Conservation (phyloP, 306 rosid genomes). For the Aeschynomene evenia region DNA sequence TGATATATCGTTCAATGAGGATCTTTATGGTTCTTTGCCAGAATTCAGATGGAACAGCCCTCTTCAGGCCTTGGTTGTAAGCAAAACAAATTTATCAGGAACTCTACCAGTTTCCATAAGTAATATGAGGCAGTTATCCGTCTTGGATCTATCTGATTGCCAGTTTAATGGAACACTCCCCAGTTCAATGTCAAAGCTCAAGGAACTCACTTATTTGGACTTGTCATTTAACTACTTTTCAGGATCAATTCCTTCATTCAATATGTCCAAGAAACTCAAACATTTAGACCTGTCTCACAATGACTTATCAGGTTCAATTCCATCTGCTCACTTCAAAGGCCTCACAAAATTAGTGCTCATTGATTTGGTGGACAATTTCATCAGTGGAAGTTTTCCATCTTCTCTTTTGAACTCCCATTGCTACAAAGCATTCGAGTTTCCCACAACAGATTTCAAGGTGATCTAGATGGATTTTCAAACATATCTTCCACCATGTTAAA, state of each 20-base stretch:
- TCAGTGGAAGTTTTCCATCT: no score
- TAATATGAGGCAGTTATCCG: slow-evolving; percentile 17
- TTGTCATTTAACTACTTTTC: slow-evolving; percentile 24
- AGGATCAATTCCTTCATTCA: slow-evolving; percentile 27
- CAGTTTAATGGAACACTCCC: slow-evolving; percentile 24
- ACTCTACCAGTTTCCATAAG: neutral
- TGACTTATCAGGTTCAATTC: neutral
- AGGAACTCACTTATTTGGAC: neutral
- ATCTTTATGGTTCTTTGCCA: slow-evolving; percentile 27
- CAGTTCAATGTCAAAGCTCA: slow-evolving; percentile 19
- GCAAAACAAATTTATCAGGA: slow-evolving; percentile 21
- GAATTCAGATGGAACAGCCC: neutral
- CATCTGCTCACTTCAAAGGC: slow-evolving; percentile 1
- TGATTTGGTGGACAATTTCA: no score
- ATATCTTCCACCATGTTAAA: no score
- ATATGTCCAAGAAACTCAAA: neutral
- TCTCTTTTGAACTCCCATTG: no score
- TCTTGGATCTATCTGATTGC: slow-evolving; percentile 6
- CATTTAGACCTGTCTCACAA: slow-evolving; percentile 15
- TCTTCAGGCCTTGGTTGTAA: neutral
- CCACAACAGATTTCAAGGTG: no score
- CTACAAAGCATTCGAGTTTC: no score
- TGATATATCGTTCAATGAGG: neutral
- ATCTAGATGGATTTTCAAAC: no score
- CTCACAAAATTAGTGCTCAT: no score